phyloP scores from a whole-genome alignment of 164 flowering plant genomes.

The Piper longum region DNA sequence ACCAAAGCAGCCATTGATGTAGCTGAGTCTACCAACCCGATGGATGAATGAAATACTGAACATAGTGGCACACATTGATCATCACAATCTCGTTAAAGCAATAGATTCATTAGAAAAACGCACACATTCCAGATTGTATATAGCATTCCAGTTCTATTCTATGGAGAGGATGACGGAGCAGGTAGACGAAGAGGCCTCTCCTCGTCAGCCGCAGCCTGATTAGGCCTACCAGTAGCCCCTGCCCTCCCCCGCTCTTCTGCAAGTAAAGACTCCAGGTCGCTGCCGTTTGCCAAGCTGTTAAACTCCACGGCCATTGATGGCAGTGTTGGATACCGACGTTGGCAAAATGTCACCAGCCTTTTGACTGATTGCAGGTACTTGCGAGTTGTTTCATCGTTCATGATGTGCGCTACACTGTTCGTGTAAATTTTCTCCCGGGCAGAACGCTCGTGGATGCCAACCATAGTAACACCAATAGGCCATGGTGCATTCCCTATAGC shows the following conservation, averaged over 20 bases:
- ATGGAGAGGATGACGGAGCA: slow-evolving; percentile 4
- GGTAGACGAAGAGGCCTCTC: slow-evolving; percentile 27
- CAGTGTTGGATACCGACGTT: slow-evolving; percentile 80
- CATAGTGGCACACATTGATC: too few relatives aligned
- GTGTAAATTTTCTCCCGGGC: slow-evolving; percentile 98
- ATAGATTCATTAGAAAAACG: too few relatives aligned
- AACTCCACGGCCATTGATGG: slow-evolving; percentile 98
- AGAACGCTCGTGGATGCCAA: slow-evolving; percentile 98
- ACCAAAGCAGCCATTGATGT: too few relatives aligned
- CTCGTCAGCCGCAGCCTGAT: slow-evolving; percentile 3
- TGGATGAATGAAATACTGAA: too few relatives aligned
- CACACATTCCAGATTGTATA: too few relatives aligned
- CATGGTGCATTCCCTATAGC: slow-evolving; percentile 99
- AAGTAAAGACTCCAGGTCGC: slow-evolving; percentile 78
- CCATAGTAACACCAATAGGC: slow-evolving; percentile 99
- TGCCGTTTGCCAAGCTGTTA: slow-evolving; percentile 95
- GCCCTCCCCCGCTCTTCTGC: slow-evolving; percentile 42
- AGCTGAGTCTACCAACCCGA: too few relatives aligned
- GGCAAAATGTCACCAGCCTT: slow-evolving; percentile 89
- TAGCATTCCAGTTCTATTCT: not conserved
- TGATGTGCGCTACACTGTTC: slow-evolving; percentile 96
- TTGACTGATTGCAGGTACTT: slow-evolving; percentile 94
- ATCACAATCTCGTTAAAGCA: too few relatives aligned
- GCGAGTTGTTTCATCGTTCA: slow-evolving; percentile 98
- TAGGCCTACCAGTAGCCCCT: not conserved